Evolutionary conservation across 257 asterid genomes (phyloP), one percentile per base, ranked within the genome.

Genomic region (Orobanche coerulescens): DNA sequence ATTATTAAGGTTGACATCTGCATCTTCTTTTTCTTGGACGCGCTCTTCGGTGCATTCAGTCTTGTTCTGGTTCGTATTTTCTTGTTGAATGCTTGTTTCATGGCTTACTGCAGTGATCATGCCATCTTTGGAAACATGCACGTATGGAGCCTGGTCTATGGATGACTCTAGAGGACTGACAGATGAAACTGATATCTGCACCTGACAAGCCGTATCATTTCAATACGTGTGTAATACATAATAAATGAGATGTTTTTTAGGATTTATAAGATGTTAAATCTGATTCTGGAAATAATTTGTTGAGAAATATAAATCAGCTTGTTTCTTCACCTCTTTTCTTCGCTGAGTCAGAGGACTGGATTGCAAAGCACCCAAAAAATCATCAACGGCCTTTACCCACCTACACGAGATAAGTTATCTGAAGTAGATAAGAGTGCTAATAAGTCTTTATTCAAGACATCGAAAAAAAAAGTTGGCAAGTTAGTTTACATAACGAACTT

Each of bases 351-450:
- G 54, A 62, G 86, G 76, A 71, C 80, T 84, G 67, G 82, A 79
- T 51, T 65, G 80, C 79, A 88, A 72, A 64, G 73, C 82, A 47
- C 69, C 63, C 50, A 79, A 69, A 73, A 79, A 88, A 63, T 88
- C 96, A 28, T 83, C 87, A 39, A 88, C 86, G 16, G 96, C 94
- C 65, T 88, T 88, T 49, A 85, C 96, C 95, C 95, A 87, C 94
- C 96, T 84, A 67, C 75, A 77, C 61, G 53, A 62, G 13, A 70
- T 11, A 15, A 40, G 53, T 48, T 19, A 62, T 11, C 28, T 28
- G 34, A 69, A 57, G 51, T 14, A 34, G 25, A 30, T 47, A 67
- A 23, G 30, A 33, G n/a, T 8, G 39, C 58, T 25, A 20, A 7
- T 52, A 20, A 47, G 52, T 33, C 15, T 47, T 46, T n/a, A 10